Evolutionary conservation across 331 rosid species (phyloP).

Genomic region (Malus hybrid): DNA sequence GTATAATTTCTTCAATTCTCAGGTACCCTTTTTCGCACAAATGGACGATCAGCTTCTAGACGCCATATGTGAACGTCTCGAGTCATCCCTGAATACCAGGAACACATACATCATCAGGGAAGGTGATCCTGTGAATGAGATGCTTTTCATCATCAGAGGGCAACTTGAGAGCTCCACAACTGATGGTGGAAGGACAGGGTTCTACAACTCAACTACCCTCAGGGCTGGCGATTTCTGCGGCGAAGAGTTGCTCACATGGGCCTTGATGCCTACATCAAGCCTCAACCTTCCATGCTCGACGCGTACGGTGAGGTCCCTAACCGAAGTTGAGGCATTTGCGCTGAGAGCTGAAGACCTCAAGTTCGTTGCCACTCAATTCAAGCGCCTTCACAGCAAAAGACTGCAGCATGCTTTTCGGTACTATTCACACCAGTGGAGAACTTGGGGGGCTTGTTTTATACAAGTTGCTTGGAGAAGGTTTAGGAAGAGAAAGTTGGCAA

Average conservation of each 20-base stretch:
- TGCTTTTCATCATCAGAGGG: constrained; percentile 81
- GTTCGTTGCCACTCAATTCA: constrained; percentile 65
- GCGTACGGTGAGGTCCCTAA: constrained; percentile 52
- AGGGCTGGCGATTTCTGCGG: constrained; percentile 83
- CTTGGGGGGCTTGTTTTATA: constrained; percentile 74
- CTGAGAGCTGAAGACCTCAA: constrained; percentile 76
- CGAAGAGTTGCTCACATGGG: constrained; percentile 88
- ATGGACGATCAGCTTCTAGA: constrained; percentile 86
- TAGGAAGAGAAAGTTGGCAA: constrained; percentile 40
- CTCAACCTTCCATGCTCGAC: constrained; percentile 69
- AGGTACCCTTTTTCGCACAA: constrained; percentile 87
- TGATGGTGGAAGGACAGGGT: constrained; percentile 74
- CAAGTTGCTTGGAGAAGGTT: constrained; percentile 83
- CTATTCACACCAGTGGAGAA: constrained; percentile 83
- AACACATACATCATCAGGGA: constrained; percentile 51
- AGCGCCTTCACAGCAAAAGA: constrained; percentile 79
- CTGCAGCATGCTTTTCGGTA: constrained; percentile 84
- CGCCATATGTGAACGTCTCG: constrained; percentile 88
- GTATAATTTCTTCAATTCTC: not conserved
- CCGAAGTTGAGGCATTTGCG: constrained; percentile 86
- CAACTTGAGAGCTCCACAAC: constrained; percentile 82
- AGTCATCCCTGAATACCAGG: constrained; percentile 66
- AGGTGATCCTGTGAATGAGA: constrained; percentile 84
- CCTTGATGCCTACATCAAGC: constrained; percentile 43
- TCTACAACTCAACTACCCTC: constrained; percentile 65